phyloP scores from a whole-genome alignment of 1,284 basidiomycete species.

The Exobasidium cylindrosporum region DNA sequence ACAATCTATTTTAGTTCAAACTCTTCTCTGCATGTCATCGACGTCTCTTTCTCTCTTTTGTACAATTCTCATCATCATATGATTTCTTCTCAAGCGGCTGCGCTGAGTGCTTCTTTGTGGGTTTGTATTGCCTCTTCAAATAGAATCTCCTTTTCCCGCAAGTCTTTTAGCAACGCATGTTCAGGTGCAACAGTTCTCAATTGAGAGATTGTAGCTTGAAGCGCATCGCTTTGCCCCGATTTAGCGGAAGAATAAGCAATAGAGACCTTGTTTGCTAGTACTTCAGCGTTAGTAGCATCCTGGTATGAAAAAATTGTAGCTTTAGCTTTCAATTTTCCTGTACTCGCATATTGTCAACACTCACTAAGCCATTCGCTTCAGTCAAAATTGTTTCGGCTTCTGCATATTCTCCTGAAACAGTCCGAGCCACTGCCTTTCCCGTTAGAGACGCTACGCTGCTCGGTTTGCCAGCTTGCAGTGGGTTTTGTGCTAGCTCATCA shows the following conservation, averaged over 20 bases:
- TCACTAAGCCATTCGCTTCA: conserved; percentile 27
- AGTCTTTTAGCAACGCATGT: conserved; percentile 1
- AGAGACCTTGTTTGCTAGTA: conserved; percentile 30
- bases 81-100: neutral
- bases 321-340: too few species aligned
- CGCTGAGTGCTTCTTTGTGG: conserved; percentile 10
- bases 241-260: conserved; percentile 15
- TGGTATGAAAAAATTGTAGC: too few species aligned
- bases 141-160: conserved; percentile 4
- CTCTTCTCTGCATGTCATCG: neutral
- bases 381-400: conserved; percentile 32
- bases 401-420: conserved; percentile 29
- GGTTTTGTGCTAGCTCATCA: conserved; percentile 52
- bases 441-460: conserved; percentile 33
- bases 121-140: conserved; percentile 5
- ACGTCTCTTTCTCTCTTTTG: neutral
- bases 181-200: neutral
- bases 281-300: conserved; percentile 24
- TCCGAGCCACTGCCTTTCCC: conserved; percentile 46
- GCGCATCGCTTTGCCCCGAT: neutral
- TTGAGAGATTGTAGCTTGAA: conserved; percentile 1
- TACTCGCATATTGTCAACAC: neutral
- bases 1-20: neutral
- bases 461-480: conserved; percentile 22
- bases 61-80: neutral